phyloP scores from a whole-genome alignment of 441 rosid species.

The Gossypium schwendimanii region DNA sequence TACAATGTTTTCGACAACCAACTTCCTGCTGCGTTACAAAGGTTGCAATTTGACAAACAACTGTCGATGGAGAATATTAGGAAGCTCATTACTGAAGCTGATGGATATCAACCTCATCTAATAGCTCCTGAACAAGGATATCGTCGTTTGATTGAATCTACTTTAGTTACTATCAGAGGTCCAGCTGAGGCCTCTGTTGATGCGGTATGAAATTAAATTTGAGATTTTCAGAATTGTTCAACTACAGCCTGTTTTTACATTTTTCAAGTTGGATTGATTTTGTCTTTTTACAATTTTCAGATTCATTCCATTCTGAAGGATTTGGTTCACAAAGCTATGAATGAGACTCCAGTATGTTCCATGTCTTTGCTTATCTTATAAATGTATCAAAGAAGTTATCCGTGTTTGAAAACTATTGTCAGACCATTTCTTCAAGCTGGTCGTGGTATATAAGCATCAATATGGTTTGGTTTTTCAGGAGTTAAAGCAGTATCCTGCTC shows the following conservation, averaged over 20 bases:
- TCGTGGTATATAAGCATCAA: not conserved
- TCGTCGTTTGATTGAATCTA: slow-evolving; percentile 91
- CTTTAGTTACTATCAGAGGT: slow-evolving; percentile 76
- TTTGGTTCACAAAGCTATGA: slow-evolving; percentile 82
- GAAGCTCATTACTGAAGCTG: slow-evolving; percentile 96
- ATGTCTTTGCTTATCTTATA: slow-evolving; percentile 1
- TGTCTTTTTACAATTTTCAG: slow-evolving; percentile 28
- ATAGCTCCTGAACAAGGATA: slow-evolving; percentile 99
- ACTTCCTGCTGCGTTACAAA: slow-evolving; percentile 94
- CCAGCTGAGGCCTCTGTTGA: slow-evolving; percentile 99
- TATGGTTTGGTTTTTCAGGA: slow-evolving; percentile 47
- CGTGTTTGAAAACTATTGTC: not conserved
- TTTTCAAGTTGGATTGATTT: not conserved
- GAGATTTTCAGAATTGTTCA: not conserved
- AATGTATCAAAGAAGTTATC: not conserved
- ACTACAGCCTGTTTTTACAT: no score
- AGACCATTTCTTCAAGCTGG: not conserved
- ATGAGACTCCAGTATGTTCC: slow-evolving; percentile 68
- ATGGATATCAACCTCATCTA: slow-evolving; percentile 96
- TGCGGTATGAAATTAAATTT: slow-evolving; percentile 49
- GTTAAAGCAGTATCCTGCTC: slow-evolving; percentile 87
- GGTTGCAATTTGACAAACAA: slow-evolving; percentile 95
- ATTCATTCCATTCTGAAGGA: slow-evolving; percentile 89
- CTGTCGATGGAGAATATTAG: slow-evolving; percentile 91
- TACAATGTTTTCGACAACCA: slow-evolving; percentile 90